Base-by-base conservation (phyloP, 257 asterid species). In the Asclepias syriaca region DNA sequence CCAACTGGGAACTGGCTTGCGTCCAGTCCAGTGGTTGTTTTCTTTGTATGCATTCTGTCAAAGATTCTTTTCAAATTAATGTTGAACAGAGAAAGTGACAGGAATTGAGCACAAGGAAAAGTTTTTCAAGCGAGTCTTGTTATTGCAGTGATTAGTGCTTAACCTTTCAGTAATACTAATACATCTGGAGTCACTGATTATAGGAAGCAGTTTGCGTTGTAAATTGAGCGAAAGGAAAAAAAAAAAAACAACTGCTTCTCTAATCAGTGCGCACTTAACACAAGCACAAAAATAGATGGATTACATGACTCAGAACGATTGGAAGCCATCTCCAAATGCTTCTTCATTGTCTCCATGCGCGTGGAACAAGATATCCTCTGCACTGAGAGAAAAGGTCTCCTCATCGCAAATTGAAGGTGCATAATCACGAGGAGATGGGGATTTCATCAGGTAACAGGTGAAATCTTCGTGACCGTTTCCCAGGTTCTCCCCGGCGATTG, bases 311-410 rank as follows among this genome's bases (percentile, higher is more conserved):
- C 66, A 49, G 73, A 71, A 65, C 14, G 76, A 68, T 50, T 70
- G 82, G 43, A 69, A 49, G 37, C 40, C 75, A 21, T 73, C 61
- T 39, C 46, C 74, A 65, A 68, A 43, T 13, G 32, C 43, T 49
- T 73, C 75, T 43, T 63, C 77, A 14, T 70, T 72, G 77, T 22
- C 69, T 69, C 70, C 77, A 59, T 80, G 66, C 53, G 79, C 74
- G 37, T 74, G 82, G 24, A 80, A 60, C 34, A 54, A 45, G 66
- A 81, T 68, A 60, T 73, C 69, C 27, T 85, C 87, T 48, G 78
- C 53, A 24, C 76, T 57, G 74, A 85, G 87, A 72, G 77, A 29
- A 66, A 78, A 81, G 4, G 74, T 64, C 24, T 77, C 83, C 48
- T 70, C 84, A 59, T 75, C 72, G 32, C 74, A 55, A 59, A 76